Conservation (phyloP, 83 land plant genomes). For the Larix sibirica region DNA sequence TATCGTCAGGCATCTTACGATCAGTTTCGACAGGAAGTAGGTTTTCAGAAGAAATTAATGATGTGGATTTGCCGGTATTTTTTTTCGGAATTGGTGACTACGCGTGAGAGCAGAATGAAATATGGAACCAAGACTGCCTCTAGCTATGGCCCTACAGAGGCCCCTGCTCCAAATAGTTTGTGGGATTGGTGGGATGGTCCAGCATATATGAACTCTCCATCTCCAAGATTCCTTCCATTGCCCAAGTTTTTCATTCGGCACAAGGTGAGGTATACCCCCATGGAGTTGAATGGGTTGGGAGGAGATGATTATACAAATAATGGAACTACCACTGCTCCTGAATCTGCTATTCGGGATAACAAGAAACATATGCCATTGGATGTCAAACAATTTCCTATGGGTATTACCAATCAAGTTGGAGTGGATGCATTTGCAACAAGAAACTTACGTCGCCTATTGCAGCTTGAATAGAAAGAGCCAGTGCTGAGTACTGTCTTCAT, state of each 20-base stretch:
- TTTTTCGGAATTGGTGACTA: background rate
- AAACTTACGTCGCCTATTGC: background rate
- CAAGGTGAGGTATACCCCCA: background rate
- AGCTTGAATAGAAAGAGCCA: background rate
- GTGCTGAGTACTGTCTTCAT: too few species aligned
- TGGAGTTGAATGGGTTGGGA: background rate
- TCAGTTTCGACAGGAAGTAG: background rate
- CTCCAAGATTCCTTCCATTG: background rate
- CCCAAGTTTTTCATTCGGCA: constrained; percentile 10
- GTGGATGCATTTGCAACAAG: constrained; percentile 10
- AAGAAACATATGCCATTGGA: background rate
- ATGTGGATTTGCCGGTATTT: background rate
- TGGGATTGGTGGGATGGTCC: constrained; percentile 2
- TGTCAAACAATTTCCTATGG: background rate
- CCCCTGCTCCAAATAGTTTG: too few species aligned
- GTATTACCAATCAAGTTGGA: background rate
- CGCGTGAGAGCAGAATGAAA: background rate
- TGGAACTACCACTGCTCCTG: background rate
- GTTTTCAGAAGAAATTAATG: background rate
- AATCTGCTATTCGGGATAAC: background rate
- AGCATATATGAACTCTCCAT: background rate
- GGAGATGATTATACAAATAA: background rate
- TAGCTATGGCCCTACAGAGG: background rate
- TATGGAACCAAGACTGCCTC: background rate
- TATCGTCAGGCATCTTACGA: background rate